These are phyloP conservation scores for Phialocephala subalpina DNA, from an alignment of 2,329 filamentous ascomycete species.

Conservation along the genomic window DNA sequence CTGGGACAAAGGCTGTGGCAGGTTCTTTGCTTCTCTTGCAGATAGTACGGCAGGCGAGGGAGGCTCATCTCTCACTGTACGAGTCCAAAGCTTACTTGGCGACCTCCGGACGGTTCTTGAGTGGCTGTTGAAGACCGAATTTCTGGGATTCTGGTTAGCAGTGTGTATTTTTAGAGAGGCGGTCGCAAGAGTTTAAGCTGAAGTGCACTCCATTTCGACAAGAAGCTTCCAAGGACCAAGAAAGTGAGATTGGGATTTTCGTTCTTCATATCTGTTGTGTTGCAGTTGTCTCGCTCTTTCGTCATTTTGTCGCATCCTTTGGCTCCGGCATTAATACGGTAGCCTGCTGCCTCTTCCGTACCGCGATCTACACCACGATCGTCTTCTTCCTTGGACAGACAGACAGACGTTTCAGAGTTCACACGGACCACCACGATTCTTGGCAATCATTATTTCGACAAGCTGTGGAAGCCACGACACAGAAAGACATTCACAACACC, in stretches of 20 bases:
- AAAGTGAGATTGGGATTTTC: not conserved
- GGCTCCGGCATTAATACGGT: constrained; percentile 6
- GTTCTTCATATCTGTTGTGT: not conserved
- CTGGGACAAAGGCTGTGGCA: constrained; percentile 1
- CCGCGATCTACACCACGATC: not conserved
- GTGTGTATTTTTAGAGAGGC: not conserved
- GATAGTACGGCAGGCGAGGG: not conserved
- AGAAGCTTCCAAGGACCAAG: too few relatives aligned
- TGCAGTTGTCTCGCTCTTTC: not conserved
- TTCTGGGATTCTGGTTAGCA: too few relatives aligned
- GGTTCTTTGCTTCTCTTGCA: not conserved
- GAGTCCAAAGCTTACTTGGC: not conserved
- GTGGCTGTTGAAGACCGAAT: too few relatives aligned
- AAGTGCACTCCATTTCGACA: too few relatives aligned
- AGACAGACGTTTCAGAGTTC: not conserved
- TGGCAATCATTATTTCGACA: too few relatives aligned
- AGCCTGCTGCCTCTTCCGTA: not conserved
- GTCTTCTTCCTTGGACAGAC: not conserved
- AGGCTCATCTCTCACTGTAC: not conserved
- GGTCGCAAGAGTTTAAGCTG: not conserved
- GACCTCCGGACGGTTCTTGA: too few relatives aligned
- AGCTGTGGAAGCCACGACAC: constrained; percentile 9
- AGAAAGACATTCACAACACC: not conserved
- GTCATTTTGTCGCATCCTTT: not conserved
- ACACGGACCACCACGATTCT: not conserved